These are phyloP conservation scores for Solanum chiquidenum DNA, from an alignment of 257 asterid species.

Conservation along the genomic window DNA sequence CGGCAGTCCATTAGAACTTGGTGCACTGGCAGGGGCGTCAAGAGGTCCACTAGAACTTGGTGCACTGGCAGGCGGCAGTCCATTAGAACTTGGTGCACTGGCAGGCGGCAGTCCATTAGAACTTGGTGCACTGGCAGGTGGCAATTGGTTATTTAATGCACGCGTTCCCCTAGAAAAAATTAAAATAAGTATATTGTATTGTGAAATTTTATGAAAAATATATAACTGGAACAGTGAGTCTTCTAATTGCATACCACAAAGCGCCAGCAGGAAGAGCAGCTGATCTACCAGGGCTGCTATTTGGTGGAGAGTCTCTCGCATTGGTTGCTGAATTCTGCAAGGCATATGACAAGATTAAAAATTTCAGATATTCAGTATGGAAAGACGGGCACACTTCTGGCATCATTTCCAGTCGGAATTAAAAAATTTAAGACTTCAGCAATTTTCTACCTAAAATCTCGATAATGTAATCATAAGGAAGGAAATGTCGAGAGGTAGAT, in stretches of 20 bases:
- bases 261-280: slow-evolving; percentile 92
- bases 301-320: slow-evolving; percentile 45
- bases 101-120: slow-evolving; percentile 25
- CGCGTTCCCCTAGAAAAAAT: slow-evolving; percentile 70
- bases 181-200: neutral
- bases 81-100: slow-evolving; percentile 32
- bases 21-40: slow-evolving; percentile 30
- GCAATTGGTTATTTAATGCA: slow-evolving; percentile 36
- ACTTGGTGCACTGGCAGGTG: slow-evolving; percentile 27
- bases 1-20: slow-evolving; percentile 25
- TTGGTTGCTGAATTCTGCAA: slow-evolving; percentile 26
- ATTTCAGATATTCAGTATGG: neutral
- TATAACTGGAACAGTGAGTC: slow-evolving; percentile 2
- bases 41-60: slow-evolving; percentile 27
- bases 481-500: neutral
- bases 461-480: neutral
- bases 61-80: slow-evolving; percentile 23
- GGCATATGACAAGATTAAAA: neutral
- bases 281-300: slow-evolving; percentile 84
- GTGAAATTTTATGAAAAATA: neutral
- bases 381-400: neutral
- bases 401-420: neutral
- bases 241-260: slow-evolving; percentile 47
- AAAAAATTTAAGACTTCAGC: neutral
- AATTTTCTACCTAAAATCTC: neutral